These are phyloP conservation scores for Alternaria angustiovoidea DNA, from an alignment of 2,329 filamentous ascomycete species.

Conservation along the genomic window DNA sequence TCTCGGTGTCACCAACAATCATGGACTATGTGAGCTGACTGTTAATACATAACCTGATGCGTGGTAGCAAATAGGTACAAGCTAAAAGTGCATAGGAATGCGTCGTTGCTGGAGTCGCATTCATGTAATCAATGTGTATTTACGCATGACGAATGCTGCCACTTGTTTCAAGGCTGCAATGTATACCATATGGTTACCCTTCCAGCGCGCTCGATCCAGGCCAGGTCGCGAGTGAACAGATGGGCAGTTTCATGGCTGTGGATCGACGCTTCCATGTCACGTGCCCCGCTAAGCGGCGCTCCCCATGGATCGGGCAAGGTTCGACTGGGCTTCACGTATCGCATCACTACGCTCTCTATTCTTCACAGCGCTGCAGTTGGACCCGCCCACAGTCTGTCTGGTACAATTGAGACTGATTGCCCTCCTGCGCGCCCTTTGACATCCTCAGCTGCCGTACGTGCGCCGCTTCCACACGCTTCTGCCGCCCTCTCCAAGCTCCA, in stretches of 20 bases:
- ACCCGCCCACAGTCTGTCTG: slow-evolving; percentile 26
- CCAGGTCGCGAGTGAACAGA: slow-evolving; percentile 9
- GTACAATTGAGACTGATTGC: slow-evolving; percentile 45
- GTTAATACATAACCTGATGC: background rate
- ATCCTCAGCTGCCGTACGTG: slow-evolving; percentile 37
- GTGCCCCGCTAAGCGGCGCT: slow-evolving; percentile 23
- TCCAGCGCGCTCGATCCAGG: background rate
- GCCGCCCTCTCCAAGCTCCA: slow-evolving; percentile 29
- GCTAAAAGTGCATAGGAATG: background rate
- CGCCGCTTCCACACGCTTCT: slow-evolving; percentile 38
- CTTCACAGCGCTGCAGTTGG: slow-evolving; percentile 45
- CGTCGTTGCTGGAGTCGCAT: background rate
- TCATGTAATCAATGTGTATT: too few species aligned
- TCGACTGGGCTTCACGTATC: slow-evolving; percentile 30
- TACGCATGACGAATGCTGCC: background rate
- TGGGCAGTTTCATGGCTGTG: slow-evolving; percentile 16
- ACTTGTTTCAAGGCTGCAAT: background rate
- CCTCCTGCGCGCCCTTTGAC: slow-evolving; percentile 34
- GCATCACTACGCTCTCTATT: slow-evolving; percentile 52
- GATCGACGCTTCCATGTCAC: slow-evolving; percentile 23
- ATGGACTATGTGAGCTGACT: background rate
- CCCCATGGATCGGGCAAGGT: slow-evolving; percentile 20
- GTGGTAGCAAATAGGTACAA: background rate
- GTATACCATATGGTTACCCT: background rate
- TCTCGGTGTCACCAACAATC: background rate